A percentile compares a stretch with the other conserved stretches of the same genome.
These are phyloP conservation scores for Phaeotremella skinneri DNA, from an alignment of 768 basidiomycete species.

Conservation along the genomic window DNA sequence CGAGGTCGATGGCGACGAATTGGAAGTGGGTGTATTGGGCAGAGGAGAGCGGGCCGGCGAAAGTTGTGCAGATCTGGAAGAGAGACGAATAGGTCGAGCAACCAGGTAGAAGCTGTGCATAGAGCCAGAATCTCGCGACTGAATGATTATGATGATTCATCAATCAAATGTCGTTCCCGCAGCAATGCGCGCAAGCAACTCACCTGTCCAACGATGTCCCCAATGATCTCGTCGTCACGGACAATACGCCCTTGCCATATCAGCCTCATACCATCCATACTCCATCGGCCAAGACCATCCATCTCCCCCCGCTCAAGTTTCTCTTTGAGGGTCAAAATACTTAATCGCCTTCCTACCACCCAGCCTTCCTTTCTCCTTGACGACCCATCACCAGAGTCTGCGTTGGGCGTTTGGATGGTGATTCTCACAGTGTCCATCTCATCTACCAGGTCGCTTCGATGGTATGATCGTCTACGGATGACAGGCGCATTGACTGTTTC, in stretches of 20 bases:
- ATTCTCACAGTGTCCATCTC: slow-evolving; percentile 18
- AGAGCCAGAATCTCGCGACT: slow-evolving; percentile 19
- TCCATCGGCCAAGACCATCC: slow-evolving; percentile 30
- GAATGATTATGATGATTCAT: background rate
- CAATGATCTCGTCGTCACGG: slow-evolving; percentile 35
- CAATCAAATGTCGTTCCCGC: background rate
- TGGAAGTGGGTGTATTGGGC: background rate
- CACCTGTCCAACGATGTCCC: slow-evolving; percentile 36
- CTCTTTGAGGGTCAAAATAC: slow-evolving; percentile 30
- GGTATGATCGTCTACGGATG: background rate
- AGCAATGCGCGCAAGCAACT: slow-evolving; percentile 5
- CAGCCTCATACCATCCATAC: slow-evolving; percentile 41
- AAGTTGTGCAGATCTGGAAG: slow-evolving; percentile 1
- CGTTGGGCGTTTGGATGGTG: slow-evolving; percentile 30
- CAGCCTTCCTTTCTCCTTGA: slow-evolving; percentile 32
- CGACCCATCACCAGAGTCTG: slow-evolving; percentile 16
- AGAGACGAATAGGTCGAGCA: slow-evolving; percentile 20
- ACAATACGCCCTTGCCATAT: slow-evolving; percentile 44
- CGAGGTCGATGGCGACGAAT: slow-evolving; percentile 1
- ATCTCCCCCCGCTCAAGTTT: slow-evolving; percentile 22
- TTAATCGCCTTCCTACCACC: slow-evolving; percentile 6
- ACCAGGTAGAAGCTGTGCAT: slow-evolving; percentile 39
- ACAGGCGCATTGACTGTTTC: background rate
- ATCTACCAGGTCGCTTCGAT: background rate
- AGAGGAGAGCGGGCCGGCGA: slow-evolving; percentile 3